These are phyloP conservation scores for Claviceps sp. DNA, from an alignment of 2,329 filamentous ascomycete species.

Conservation along the genomic window DNA sequence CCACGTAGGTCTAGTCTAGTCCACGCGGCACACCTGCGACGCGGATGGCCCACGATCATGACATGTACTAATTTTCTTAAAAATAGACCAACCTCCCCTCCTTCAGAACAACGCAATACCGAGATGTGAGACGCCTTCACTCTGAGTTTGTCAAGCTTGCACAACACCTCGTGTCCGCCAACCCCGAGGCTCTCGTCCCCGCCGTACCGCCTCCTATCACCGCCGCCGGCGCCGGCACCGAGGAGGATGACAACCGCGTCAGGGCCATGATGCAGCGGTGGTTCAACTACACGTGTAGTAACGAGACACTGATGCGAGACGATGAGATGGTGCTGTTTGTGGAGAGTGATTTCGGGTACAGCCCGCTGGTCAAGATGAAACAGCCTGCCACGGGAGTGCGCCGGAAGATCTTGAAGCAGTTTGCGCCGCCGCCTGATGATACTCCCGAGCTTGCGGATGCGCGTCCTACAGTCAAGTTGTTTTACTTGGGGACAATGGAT, in stretches of 20 bases:
- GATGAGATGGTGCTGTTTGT: slow-evolving; percentile 97
- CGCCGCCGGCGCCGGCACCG: slow-evolving; percentile 85
- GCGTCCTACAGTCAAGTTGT: slow-evolving; percentile 82
- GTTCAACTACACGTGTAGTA: slow-evolving; percentile 87
- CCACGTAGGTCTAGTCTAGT: slow-evolving; percentile 46
- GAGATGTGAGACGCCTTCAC: slow-evolving; percentile 89
- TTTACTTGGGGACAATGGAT: slow-evolving; percentile 93
- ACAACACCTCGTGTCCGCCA: slow-evolving; percentile 92
- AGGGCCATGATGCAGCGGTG: slow-evolving; percentile 86
- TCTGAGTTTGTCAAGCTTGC: slow-evolving; percentile 95
- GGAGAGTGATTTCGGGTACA: slow-evolving; percentile 98
- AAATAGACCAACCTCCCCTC: slow-evolving; percentile 90
- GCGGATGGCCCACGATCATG: no score
- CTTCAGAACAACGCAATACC: slow-evolving; percentile 95
- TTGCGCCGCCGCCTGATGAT: slow-evolving; percentile 92
- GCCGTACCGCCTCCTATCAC: slow-evolving; percentile 91
- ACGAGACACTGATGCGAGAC: slow-evolving; percentile 84
- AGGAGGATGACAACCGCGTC: slow-evolving; percentile 83
- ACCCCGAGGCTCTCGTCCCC: slow-evolving; percentile 87
- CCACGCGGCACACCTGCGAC: no score
- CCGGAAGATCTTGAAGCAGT: slow-evolving; percentile 93
- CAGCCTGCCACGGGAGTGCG: slow-evolving; percentile 93
- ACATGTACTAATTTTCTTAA: no score
- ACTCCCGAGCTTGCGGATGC: slow-evolving; percentile 88
- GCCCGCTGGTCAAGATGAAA: slow-evolving; percentile 86